Conservation (phyloP, 2,329 filamentous ascomycete genomes). For the Thermothelomyces thermophilus region DNA sequence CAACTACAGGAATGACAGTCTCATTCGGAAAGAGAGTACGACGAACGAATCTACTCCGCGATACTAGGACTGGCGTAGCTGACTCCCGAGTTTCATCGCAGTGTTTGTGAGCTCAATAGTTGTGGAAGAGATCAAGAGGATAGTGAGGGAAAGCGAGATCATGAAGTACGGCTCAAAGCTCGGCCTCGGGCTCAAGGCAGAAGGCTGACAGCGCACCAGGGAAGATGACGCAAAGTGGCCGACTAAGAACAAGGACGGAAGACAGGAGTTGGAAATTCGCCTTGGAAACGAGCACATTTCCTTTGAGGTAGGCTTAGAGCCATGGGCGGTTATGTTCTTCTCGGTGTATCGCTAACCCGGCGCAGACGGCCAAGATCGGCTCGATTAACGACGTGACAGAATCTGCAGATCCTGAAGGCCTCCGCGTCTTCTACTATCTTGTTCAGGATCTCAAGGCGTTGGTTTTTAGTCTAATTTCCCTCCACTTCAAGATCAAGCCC, state of each 20-base stretch:
- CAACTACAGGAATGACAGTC: slow-evolving; percentile 96
- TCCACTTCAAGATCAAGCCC: slow-evolving; percentile 95
- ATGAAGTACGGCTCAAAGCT: slow-evolving; percentile 63
- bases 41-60: slow-evolving; percentile 12
- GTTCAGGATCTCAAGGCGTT: slow-evolving; percentile 95
- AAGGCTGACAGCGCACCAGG: slow-evolving; percentile 43
- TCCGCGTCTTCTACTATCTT: slow-evolving; percentile 97
- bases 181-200: not conserved
- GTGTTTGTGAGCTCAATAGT: slow-evolving; percentile 93
- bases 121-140: slow-evolving; percentile 91
- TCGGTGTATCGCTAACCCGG: slow-evolving; percentile 14
- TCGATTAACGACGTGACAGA: slow-evolving; percentile 95
- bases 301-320: slow-evolving; percentile 63
- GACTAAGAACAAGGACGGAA: slow-evolving; percentile 97
- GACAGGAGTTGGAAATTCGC: slow-evolving; percentile 92
- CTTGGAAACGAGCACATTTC: slow-evolving; percentile 94
- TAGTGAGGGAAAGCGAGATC: slow-evolving; percentile 95
- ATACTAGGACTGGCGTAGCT: not conserved
- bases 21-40: slow-evolving; percentile 99
- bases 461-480: slow-evolving; percentile 89
- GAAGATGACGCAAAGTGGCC: slow-evolving; percentile 99
- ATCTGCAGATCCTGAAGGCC: slow-evolving; percentile 88
- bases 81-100: slow-evolving; percentile 32
- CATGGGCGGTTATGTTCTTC: not conserved
- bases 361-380: slow-evolving; percentile 92